Evolutionary conservation across 495 filamentous ascomycete genomes (phyloP).

Genomic region (Sabuloglossum arenarium): DNA sequence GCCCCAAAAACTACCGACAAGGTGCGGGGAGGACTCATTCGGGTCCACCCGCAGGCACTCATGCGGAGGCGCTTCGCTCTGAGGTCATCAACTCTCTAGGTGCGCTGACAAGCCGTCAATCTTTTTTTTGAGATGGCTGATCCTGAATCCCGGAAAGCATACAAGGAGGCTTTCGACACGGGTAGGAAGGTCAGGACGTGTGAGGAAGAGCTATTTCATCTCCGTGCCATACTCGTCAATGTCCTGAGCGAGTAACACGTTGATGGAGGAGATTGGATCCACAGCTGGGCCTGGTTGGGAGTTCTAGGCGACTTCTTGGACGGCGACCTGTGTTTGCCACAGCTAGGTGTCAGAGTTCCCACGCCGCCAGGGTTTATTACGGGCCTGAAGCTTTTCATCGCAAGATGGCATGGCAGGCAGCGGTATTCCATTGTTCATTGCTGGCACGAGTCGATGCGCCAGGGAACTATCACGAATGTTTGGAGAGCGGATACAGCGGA

Average conservation of each 20-base stretch:
- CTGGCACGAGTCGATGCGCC: background rate
- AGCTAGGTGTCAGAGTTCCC: background rate
- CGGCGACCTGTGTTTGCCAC: background rate
- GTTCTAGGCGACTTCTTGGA: background rate
- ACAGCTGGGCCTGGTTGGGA: background rate
- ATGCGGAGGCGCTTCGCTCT: background rate
- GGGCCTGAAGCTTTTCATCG: background rate
- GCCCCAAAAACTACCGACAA: no score
- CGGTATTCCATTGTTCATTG: background rate
- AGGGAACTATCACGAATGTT: background rate
- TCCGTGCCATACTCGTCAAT: background rate
- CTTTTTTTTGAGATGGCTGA: background rate
- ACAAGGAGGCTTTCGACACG: background rate
- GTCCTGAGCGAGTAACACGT: background rate
- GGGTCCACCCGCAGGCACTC: background rate
- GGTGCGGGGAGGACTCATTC: background rate
- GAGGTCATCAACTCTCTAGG: background rate
- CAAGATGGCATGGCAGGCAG: background rate
- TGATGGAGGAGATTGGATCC: background rate
- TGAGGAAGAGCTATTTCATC: background rate
- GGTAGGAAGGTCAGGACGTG: background rate
- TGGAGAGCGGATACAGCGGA: no score
- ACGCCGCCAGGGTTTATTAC: background rate
- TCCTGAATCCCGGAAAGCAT: background rate
- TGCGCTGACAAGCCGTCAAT: background rate